Conservation (phyloP, 495 filamentous ascomycete genomes). For the Aspergillus coremiiformis region DNA sequence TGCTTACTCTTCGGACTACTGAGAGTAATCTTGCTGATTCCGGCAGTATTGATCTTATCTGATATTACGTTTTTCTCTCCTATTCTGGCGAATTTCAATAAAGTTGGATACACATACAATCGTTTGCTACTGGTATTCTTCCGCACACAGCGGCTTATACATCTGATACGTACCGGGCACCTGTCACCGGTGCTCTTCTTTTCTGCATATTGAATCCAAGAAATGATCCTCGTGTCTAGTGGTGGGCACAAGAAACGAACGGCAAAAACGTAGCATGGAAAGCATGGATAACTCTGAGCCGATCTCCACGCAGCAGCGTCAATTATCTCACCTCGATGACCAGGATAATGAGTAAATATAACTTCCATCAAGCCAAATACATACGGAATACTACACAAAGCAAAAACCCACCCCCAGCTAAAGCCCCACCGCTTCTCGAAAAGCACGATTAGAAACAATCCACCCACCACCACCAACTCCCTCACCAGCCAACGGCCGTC, state of each 20-base stretch:
- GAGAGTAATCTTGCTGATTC: background rate
- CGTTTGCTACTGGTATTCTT: background rate
- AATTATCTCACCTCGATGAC: no score
- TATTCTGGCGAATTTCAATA: background rate
- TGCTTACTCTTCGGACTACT: background rate
- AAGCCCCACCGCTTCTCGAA: constrained; percentile 25
- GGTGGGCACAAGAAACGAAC: no score
- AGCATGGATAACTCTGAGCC: no score
- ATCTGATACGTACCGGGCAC: background rate
- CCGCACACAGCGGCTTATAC: background rate
- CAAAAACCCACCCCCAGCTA: no score
- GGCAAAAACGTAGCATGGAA: no score
- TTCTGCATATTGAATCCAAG: background rate
- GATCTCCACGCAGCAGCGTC: no score
- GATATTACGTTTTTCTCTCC: background rate
- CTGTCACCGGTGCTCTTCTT: no score
- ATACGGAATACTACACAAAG: background rate
- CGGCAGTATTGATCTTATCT: background rate
- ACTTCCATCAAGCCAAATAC: no score
- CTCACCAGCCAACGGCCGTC: constrained; percentile 25
- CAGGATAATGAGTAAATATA: no score
- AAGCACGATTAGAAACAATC: constrained; percentile 40
- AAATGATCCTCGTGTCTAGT: no score
- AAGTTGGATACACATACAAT: background rate
- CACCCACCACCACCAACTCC: constrained; percentile 41